phyloP scores from a whole-genome alignment of 2,329 filamentous ascomycete species.

The Aspergillus proliferans region DNA sequence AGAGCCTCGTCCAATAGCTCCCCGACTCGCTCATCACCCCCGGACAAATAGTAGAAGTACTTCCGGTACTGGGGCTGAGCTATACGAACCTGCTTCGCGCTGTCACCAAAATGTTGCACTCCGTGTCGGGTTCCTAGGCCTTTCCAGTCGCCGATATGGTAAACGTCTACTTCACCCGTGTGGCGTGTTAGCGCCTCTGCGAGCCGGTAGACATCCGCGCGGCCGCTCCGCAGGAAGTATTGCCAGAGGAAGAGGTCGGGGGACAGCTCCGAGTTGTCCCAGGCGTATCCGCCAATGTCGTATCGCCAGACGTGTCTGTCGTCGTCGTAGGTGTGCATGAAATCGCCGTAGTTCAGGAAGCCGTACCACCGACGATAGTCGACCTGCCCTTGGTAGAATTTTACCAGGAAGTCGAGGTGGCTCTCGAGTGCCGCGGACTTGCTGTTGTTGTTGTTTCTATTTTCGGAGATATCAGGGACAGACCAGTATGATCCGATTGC shows the following conservation, averaged over 20 bases:
- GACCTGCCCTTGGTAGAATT: conserved; percentile 52
- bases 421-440: conserved; percentile 42
- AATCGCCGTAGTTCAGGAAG: conserved; percentile 57
- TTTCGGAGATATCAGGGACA: conserved; percentile 20
- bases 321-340: conserved; percentile 57
- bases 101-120: conserved; percentile 57
- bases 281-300: conserved; percentile 58
- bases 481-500: conserved; percentile 54
- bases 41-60: conserved; percentile 52
- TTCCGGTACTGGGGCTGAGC: conserved; percentile 54
- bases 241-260: conserved; percentile 59
- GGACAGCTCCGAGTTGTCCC: conserved; percentile 60
- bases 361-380: conserved; percentile 58
- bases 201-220: conserved; percentile 52
- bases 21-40: conserved; percentile 51
- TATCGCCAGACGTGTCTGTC: conserved; percentile 58
- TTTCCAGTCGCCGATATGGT: conserved; percentile 53
- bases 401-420: conserved; percentile 51
- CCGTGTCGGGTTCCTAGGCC: conserved; percentile 59
- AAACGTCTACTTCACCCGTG: conserved; percentile 57
- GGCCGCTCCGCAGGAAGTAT: conserved; percentile 55
- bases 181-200: conserved; percentile 56
- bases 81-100: conserved; percentile 57
- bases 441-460: conserved; percentile 7
- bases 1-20: conserved; percentile 49